Evolutionary conservation across 495 filamentous ascomycete species (phyloP), one percentile per base, ranked within the genome.

Genomic region (Aspergillus bridgeri): DNA sequence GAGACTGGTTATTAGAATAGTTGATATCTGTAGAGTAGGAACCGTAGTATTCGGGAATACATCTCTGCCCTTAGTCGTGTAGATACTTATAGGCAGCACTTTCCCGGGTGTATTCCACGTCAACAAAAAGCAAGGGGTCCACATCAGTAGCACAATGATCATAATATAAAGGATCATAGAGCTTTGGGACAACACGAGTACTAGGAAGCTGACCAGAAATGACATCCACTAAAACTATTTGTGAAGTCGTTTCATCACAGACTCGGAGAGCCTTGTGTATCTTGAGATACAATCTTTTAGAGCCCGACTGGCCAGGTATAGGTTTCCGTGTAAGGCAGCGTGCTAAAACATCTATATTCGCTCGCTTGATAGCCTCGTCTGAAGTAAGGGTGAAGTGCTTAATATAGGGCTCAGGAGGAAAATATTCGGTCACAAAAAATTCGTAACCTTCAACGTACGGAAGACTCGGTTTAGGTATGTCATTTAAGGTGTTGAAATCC

Each of bases 141-240:
- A 33, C 29, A 42, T 44, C 51, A 17, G 20, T 18, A 52, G n/a
- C 43, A 0, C n/a, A 19, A 42, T 53, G 51, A 24, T 43, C 24
- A 24, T 43, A 53, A 42, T 53, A 53, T 24, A 53, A 19, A 19
- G 51, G 51, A 53, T 53, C 51, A 24, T 53, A 53, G n/a, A 53
- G 9, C 18, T 53, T 53, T 18, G 51, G 27, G 15, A 44, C 51
- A n/a, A 44, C 7, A 6, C 11, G 51, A 13, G 38, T 22, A 21
- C 11, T 24, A 2, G 51, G 3, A 22, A 53, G 51, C 9, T 53
- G 33, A 5, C 51, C 51, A 0, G 29, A 43, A 0, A 24, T 53
- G 19, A 53, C 33, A 22, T 53, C 24, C 15, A 53, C 51, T 18
- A 53, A 21, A 3, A 43, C 33, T 21, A 53, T 42, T 23, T 53